Conservation (phyloP, 2,329 filamentous ascomycete genomes). For the Sordariomycetes sp. region DNA sequence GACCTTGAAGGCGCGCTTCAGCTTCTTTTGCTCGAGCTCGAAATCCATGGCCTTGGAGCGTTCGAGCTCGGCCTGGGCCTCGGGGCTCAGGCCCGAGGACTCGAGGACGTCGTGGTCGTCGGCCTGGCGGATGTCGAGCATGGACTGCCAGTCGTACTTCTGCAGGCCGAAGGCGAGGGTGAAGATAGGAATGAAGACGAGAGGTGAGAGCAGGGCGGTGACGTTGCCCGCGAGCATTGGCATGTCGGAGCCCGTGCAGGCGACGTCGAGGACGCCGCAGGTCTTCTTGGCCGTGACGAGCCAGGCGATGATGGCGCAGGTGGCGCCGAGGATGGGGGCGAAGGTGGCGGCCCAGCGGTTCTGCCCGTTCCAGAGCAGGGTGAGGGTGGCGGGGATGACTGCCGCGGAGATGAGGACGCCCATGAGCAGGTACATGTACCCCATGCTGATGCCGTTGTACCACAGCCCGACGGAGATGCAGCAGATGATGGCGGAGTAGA, state of each 20-base stretch:
- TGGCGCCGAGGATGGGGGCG: constrained; percentile 58
- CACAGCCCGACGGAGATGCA: constrained; percentile 65
- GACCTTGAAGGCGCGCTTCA: constrained; percentile 43
- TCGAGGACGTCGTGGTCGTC: constrained; percentile 68
- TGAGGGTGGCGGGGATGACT: constrained; percentile 73
- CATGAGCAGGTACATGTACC: constrained; percentile 82
- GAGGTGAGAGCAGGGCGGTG: constrained; percentile 66
- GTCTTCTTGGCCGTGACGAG: constrained; percentile 63
- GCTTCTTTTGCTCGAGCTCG: constrained; percentile 35
- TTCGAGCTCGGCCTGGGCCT: constrained; percentile 12
- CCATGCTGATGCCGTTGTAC: constrained; percentile 74
- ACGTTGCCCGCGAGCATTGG: constrained; percentile 86
- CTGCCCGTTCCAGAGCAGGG: constrained; percentile 73
- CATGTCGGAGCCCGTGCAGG: constrained; percentile 70
- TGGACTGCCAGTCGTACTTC: constrained; percentile 73
- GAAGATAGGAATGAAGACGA: constrained; percentile 65
- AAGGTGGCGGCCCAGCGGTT: constrained; percentile 62
- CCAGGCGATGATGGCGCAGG: constrained; percentile 63
- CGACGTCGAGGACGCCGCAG: constrained; percentile 60
- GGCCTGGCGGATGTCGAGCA: constrained; percentile 65
- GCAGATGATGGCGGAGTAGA: constrained; percentile 69
- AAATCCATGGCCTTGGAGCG: constrained; percentile 20
- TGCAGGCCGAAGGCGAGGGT: constrained; percentile 46
- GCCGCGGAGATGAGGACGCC: constrained; percentile 82
- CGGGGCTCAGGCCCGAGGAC: constrained; percentile 40